phyloP scores from a whole-genome alignment of 768 basidiomycete genomes.

The Suillus ampliporus region DNA sequence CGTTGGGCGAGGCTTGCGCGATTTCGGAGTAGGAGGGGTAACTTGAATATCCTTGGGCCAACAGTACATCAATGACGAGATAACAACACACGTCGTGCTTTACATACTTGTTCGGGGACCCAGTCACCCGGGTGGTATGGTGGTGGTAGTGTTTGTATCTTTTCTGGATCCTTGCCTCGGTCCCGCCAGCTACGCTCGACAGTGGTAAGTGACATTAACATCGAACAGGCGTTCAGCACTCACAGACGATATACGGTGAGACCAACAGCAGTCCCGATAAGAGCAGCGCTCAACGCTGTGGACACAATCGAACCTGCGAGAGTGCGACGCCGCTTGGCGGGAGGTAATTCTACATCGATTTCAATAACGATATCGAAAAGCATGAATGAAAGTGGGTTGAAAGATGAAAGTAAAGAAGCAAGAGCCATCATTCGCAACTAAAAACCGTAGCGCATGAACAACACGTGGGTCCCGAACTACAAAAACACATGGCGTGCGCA shows the following conservation, averaged over 20 bases:
- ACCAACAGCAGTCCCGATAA: conserved; percentile 87
- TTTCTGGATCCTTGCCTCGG: conserved; percentile 62
- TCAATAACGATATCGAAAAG: conserved; percentile 47
- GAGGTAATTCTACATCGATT: conserved; percentile 72
- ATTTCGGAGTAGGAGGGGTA: conserved; percentile 44
- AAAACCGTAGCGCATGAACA: conserved; percentile 18
- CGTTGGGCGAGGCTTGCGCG: conserved; percentile 43
- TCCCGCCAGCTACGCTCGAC: conserved; percentile 68
- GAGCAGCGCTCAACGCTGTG: conserved; percentile 82
- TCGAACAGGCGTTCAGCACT: conserved; percentile 36
- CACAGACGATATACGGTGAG: conserved; percentile 87
- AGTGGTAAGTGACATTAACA: conserved; percentile 9
- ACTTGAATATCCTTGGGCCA: conserved; percentile 39
- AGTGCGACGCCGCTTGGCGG: conserved; percentile 79
- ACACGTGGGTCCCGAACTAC: conserved; percentile 29
- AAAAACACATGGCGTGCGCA: conserved; percentile 20
- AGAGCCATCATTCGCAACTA: conserved; percentile 18
- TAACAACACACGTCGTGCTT: not conserved
- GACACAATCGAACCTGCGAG: conserved; percentile 84
- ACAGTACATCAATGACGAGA: conserved; percentile 2
- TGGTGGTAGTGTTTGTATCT: conserved; percentile 56
- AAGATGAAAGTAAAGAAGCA: conserved; percentile 21
- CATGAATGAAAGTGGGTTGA: conserved; percentile 32
- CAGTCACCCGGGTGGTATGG: conserved; percentile 70
- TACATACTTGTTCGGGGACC: conserved; percentile 45